Evolutionary conservation across 305 asterid genomes (phyloP).

Genomic region (Fraxinus sp.): DNA sequence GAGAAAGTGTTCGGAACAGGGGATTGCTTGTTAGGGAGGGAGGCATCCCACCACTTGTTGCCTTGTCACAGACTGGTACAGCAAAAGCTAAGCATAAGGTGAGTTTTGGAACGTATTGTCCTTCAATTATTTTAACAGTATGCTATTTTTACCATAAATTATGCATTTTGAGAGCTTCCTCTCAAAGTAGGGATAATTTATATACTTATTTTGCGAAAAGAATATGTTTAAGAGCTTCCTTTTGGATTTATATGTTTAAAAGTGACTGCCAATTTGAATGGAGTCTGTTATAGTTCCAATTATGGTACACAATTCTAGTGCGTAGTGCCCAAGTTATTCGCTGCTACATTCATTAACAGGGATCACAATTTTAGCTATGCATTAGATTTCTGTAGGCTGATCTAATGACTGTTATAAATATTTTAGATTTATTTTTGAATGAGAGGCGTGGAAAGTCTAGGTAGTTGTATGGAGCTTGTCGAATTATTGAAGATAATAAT

Average conservation of each 20-base stretch:
- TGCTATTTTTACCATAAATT: background rate
- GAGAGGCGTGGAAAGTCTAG: constrained; percentile 10
- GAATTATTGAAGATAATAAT: constrained; percentile 20
- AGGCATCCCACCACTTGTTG: constrained; percentile 31
- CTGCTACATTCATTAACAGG: background rate
- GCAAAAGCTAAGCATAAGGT: constrained; percentile 38
- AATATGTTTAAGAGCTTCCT: background rate
- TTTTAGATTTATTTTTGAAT: constrained; percentile 20
- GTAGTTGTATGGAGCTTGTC: constrained; percentile 20
- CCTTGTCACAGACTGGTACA: constrained; percentile 33
- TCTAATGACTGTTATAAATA: constrained; percentile 3
- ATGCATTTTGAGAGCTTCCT: background rate
- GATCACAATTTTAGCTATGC: background rate
- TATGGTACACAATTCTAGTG: background rate
- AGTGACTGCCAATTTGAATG: background rate
- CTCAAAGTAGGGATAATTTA: background rate
- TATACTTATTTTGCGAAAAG: background rate
- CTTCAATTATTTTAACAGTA: background rate
- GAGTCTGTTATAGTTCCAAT: background rate
- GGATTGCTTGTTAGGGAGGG: constrained; percentile 32
- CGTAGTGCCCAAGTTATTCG: background rate
- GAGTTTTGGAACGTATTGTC: background rate
- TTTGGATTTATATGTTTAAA: background rate
- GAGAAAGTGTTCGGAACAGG: constrained; percentile 23
- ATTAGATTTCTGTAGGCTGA: constrained; percentile 3